Conservation (phyloP, 2,329 filamentous ascomycete species). For the Akanthomyces dipterigenus region DNA sequence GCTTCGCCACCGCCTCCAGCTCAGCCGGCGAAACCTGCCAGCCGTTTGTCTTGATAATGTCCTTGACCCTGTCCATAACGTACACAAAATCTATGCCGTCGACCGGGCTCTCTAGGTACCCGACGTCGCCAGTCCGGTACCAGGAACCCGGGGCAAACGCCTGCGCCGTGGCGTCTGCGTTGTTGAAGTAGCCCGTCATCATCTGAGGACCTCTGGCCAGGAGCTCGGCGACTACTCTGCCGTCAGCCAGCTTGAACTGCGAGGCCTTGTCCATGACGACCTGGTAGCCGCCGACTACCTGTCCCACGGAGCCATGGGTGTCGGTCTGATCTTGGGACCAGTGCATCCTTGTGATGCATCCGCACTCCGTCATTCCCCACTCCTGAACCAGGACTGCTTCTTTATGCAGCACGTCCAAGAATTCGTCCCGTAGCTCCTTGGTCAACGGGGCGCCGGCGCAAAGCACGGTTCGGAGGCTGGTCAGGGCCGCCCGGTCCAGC, state of each 20-base stretch:
- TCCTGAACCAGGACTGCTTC: not conserved
- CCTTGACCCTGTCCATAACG: not conserved
- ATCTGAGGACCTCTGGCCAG: not conserved
- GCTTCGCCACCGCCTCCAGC: not conserved
- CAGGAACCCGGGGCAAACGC: not conserved
- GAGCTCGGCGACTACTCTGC: not conserved
- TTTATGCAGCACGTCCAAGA: not conserved
- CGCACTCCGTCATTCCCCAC: not conserved
- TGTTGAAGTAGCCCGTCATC: not conserved
- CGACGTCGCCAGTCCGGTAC: not conserved
- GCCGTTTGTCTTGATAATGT: not conserved
- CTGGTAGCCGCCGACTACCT: not conserved
- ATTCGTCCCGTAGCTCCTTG: not conserved
- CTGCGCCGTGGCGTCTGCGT: not conserved
- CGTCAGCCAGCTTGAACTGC: not conserved
- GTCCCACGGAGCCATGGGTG: not conserved
- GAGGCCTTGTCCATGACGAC: not conserved
- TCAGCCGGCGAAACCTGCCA: not conserved
- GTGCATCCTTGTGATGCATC: not conserved
- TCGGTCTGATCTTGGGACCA: not conserved
- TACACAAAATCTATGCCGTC: not conserved
- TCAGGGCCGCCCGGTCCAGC: not conserved
- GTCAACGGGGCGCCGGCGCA: not conserved
- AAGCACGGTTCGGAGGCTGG: not conserved
- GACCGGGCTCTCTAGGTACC: not conserved